Conservation (phyloP, 2,329 filamentous ascomycete genomes). For the Cladorrhinum sp. region DNA sequence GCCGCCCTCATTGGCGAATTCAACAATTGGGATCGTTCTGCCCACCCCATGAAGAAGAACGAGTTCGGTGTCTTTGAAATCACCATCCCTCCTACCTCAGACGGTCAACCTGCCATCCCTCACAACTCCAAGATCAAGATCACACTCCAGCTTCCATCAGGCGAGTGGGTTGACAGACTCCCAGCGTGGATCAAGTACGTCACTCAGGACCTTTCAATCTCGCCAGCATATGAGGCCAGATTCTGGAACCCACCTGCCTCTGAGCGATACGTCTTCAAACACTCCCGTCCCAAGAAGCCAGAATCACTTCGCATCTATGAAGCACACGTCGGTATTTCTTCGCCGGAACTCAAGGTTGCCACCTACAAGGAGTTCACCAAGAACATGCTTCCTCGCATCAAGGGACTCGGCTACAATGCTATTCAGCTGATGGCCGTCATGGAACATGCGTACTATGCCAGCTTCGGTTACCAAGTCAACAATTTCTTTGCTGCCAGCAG, state of each 20-base stretch:
- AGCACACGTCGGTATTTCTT: constrained; percentile 97
- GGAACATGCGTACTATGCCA: constrained; percentile 99
- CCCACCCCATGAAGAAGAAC: constrained; percentile 85
- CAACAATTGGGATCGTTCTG: constrained; percentile 83
- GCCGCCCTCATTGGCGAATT: constrained; percentile 93
- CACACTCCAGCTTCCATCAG: constrained; percentile 73
- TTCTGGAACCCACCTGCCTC: constrained; percentile 90
- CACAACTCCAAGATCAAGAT: constrained; percentile 98
- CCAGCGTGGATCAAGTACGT: constrained; percentile 98
- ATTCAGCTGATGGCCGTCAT: constrained; percentile 99
- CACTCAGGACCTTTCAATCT: constrained; percentile 86
- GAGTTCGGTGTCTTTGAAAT: constrained; percentile 85
- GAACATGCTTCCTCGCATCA: constrained; percentile 88
- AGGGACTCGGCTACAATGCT: constrained; percentile 87
- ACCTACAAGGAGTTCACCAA: constrained; percentile 97
- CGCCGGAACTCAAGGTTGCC: constrained; percentile 80
- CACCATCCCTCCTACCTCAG: constrained; percentile 61
- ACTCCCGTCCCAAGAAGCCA: constrained; percentile 78
- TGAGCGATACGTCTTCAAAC: constrained; percentile 80
- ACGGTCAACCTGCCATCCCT: constrained; percentile 75
- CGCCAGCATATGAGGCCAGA: constrained; percentile 87
- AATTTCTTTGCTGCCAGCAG: constrained; percentile 98
- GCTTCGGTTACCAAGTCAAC: constrained; percentile 98
- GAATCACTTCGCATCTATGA: constrained; percentile 89
- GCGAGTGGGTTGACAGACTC: constrained; percentile 80